Conservation (phyloP, 1,139 yeast species). For the Debaryomycetaceae sp. region DNA sequence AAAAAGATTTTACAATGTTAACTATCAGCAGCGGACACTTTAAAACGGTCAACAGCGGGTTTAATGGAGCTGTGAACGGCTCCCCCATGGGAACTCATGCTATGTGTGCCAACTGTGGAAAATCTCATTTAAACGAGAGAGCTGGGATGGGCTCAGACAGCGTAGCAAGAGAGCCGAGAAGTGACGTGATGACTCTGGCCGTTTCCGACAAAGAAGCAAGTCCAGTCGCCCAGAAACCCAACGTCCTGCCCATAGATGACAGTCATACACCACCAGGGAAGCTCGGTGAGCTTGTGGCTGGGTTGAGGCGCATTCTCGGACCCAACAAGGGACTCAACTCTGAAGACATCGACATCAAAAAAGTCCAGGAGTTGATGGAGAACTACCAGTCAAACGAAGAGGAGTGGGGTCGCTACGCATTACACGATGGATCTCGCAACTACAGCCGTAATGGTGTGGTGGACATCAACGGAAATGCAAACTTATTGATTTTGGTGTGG, state of each 20-base stretch:
- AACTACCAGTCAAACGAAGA: constrained; percentile 43
- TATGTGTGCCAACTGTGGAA: background rate
- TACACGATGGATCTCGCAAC: constrained; percentile 47
- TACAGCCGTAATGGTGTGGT: constrained; percentile 66
- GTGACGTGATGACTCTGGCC: background rate
- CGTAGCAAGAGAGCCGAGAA: background rate
- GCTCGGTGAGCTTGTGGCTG: constrained; percentile 26
- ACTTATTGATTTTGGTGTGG: constrained; percentile 68
- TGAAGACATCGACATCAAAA: constrained; percentile 54
- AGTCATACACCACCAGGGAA: constrained; percentile 2
- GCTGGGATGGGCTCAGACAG: constrained; percentile 12
- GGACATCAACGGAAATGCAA: constrained; percentile 66
- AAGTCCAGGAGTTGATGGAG: constrained; percentile 46
- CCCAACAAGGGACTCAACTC: constrained; percentile 35
- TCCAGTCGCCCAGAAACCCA: background rate
- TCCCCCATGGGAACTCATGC: background rate
- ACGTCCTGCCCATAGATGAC: background rate
- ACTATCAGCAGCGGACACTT: background rate
- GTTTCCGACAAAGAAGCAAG: background rate
- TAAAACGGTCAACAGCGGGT: background rate
- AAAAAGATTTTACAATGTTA: background rate
- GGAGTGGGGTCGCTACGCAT: constrained; percentile 63
- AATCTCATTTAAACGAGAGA: background rate
- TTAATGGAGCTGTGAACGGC: background rate
- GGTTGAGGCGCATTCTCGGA: constrained; percentile 31